Evolutionary conservation across 495 filamentous ascomycete species (phyloP).

Genomic region (Rostrohypoxylon terebratum): DNA sequence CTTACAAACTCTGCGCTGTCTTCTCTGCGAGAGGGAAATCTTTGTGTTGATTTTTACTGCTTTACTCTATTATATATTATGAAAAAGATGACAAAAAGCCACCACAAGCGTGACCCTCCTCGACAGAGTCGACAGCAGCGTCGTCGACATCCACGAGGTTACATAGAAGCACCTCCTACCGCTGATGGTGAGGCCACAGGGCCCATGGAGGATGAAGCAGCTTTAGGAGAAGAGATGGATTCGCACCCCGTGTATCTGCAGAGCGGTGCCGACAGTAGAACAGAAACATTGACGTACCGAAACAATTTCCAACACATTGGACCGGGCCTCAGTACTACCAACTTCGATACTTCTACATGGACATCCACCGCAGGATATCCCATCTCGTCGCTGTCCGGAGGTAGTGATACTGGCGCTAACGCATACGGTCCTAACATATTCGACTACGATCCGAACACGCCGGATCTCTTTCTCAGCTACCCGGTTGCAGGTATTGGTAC

Average conservation of each 20-base stretch:
- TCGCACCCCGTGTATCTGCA: background rate
- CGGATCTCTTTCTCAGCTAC: background rate
- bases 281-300: background rate
- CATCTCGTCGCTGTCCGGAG: background rate
- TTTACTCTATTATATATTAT: background rate
- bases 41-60: background rate
- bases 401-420: no score
- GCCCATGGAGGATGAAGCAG: background rate
- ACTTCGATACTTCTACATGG: background rate
- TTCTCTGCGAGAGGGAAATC: background rate
- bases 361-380: no score
- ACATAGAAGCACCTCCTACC: background rate
- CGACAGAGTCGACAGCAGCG: background rate
- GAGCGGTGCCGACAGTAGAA: background rate
- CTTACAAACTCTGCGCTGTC: background rate
- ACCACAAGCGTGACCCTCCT: background rate
- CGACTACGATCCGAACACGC: background rate
- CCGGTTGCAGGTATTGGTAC: background rate
- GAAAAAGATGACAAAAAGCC: background rate
- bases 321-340: background rate
- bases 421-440: background rate
- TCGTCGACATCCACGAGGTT: background rate
- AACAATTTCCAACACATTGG: background rate
- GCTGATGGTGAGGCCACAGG: background rate
- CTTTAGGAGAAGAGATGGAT: background rate